Conservation (phyloP, 192 early-diverging fungal genomes). For the Allomyces arbusculus region DNA sequence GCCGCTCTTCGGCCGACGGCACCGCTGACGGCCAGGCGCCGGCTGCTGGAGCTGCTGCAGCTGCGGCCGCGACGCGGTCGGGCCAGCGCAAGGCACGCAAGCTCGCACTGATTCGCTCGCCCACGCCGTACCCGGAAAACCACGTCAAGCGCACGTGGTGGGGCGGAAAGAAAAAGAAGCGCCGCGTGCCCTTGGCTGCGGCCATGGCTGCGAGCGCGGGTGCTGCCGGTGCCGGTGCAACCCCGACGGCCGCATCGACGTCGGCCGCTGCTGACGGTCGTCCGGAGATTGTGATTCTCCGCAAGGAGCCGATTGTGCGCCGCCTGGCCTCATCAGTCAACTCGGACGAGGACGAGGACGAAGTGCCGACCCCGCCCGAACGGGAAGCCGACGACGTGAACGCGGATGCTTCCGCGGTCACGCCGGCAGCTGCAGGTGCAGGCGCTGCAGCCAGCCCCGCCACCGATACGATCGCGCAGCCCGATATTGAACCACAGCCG, state of each 20-base stretch:
- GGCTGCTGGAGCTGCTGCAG: neutral
- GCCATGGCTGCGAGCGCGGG: neutral
- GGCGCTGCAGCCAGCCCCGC: neutral
- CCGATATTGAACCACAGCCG: neutral
- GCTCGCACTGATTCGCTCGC: neutral
- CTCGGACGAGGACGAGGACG: neutral
- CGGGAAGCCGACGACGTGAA: too few species aligned
- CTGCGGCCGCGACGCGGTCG: neutral
- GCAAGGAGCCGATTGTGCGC: neutral
- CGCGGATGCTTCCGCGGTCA: neutral
- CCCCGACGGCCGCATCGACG: too few species aligned
- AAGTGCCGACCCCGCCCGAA: neutral
- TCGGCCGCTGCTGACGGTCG: neutral
- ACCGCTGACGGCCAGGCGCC: neutral
- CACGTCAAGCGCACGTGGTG: neutral
- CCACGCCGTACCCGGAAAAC: neutral
- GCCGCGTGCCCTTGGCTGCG: neutral
- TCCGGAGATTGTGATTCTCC: neutral
- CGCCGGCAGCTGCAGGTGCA: neutral
- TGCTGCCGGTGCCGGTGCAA: too few species aligned
- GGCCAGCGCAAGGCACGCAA: neutral
- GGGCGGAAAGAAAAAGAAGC: neutral
- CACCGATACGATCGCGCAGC: neutral
- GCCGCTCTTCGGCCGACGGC: neutral
- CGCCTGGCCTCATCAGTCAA: neutral